A percentile compares a stretch with the other conserved stretches of the same genome.
Evolutionary conservation across 305 asterid species (phyloP).

Genomic region (Fraxinus dipetala): DNA sequence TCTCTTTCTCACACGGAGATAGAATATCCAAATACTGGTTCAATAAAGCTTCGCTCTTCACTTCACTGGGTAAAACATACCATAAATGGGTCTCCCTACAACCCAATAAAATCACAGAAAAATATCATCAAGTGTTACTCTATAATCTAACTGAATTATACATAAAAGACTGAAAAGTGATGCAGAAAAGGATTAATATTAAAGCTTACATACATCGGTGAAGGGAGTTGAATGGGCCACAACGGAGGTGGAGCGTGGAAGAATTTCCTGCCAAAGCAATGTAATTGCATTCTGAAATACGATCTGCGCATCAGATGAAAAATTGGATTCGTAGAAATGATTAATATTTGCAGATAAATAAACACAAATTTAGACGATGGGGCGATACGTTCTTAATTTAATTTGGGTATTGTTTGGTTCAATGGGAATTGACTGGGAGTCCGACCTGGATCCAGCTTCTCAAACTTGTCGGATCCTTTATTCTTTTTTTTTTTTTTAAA

Average conservation of each 20-base stretch:
- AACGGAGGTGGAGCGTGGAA: conserved; percentile 36
- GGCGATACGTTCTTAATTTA: background rate
- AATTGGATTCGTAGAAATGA: background rate
- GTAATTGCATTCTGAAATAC: conserved; percentile 42
- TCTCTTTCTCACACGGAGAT: conserved; percentile 68
- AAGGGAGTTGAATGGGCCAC: conserved; percentile 51
- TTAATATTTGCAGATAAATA: background rate
- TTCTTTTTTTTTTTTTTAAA: no score
- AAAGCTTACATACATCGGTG: conserved; percentile 34
- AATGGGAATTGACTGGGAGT: background rate
- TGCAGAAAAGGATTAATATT: background rate
- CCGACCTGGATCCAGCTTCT: background rate
- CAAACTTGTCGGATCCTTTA: background rate
- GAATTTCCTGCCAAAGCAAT: conserved; percentile 35
- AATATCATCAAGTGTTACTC: background rate
- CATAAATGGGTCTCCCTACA: conserved; percentile 77
- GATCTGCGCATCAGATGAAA: conserved; percentile 30
- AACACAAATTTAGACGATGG: background rate
- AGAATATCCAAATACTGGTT: conserved; percentile 57
- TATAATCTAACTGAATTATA: background rate
- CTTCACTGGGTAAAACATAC: conserved; percentile 72
- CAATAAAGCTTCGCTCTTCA: conserved; percentile 52
- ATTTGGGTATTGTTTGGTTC: background rate
- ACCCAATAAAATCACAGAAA: background rate
- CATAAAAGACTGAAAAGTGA: background rate